Percentiles rank a stretch among this genome's conserved stretches.
phyloP scores from a whole-genome alignment of 352 stramenopile species.

The Phytophthora cactorum region DNA sequence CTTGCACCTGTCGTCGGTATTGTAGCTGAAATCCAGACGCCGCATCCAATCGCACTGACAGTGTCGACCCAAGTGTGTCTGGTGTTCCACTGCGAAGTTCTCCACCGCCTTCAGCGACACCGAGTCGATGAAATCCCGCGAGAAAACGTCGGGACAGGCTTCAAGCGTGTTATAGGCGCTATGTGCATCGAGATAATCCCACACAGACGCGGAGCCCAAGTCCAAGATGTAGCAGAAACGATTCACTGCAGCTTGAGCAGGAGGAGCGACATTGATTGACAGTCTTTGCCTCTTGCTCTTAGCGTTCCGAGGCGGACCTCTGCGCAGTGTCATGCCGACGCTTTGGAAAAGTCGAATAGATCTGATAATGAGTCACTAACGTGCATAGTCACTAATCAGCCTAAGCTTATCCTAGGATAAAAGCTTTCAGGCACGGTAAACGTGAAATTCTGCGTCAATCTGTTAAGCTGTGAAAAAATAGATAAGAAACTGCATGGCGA shows the following conservation, averaged over 20 bases:
- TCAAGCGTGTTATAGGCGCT: conserved; percentile 6
- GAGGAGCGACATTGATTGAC: not conserved
- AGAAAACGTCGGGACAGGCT: conserved; percentile 11
- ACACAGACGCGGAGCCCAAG: conserved; percentile 17
- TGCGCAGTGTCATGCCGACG: conserved; percentile 4
- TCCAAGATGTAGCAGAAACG: conserved; percentile 22
- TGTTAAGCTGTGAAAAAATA: not conserved
- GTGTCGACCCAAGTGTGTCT: conserved; percentile 23
- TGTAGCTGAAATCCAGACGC: conserved; percentile 17
- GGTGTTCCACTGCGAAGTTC: conserved; percentile 17
- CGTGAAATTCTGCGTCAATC: not conserved
- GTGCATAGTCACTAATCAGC: not conserved
- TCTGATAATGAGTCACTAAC: not conserved
- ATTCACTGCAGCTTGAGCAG: not conserved
- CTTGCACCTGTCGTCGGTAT: conserved; percentile 12
- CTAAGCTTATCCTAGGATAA: too few species aligned
- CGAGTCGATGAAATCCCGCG: conserved; percentile 9
- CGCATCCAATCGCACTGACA: conserved; percentile 35
- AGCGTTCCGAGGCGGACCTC: not conserved
- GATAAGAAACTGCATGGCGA: not conserved
- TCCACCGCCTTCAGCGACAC: conserved; percentile 18
- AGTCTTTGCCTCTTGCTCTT: conserved; percentile 22
- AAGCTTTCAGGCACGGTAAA: not conserved
- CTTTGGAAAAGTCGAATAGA: not conserved
- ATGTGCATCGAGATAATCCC: conserved; percentile 17